Base-by-base conservation (phyloP, 2,329 filamentous ascomycete species). In the Monosporascus sp. region DNA sequence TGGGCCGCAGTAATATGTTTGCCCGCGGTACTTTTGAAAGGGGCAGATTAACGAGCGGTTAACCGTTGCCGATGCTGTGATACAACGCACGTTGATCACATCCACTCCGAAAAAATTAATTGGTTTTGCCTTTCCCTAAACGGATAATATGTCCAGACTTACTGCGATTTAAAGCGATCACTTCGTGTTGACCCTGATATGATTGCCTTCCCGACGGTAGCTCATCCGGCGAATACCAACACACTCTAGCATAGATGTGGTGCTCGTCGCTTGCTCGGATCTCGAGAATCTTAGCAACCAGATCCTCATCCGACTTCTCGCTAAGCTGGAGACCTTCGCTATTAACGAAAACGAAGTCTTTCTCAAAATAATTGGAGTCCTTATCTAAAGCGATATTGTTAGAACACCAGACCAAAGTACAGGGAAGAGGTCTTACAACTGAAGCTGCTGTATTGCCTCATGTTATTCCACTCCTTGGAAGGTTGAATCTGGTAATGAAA, bases 221-320 rank as follows among this genome's bases (percentile, higher is more conserved):
- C 66, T 91, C 87, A 56, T 89, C 85, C 0, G 87, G 87, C 73
- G 85, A 85, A 67, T 90, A 89, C 87, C 87, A 91, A 58, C 83
- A 87, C 1, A 92, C 81, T 38, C 88, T 78, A n/a, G 90, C 81
- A 65, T 87, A 93, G 48, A 93, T 89, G 65, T 92, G 85, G 55
- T 86, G 79, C 55, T 83, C 77, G 63, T 89, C 84, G 53, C 79
- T 78, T 11, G 87, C 89, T 55, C 88, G 81, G 52, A 93, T 85
- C 67, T 94, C 88, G 19, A 92, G 78, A 48, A 94, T 87, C 58
- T 82, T 81, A 7, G 86, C 89, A 5, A 92, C 83, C 88, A 88
- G 93, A 64, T 82, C 80, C 53, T 82, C 78, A n/a, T 78, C 73
- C 7, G 72, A 74, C 55, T 74, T 74, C 62, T 72, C 71, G 43